Evolutionary conservation across 495 filamentous ascomycete species (phyloP), one percentile per base, ranked within the genome.

Genomic region (Aspergillus sparsus): DNA sequence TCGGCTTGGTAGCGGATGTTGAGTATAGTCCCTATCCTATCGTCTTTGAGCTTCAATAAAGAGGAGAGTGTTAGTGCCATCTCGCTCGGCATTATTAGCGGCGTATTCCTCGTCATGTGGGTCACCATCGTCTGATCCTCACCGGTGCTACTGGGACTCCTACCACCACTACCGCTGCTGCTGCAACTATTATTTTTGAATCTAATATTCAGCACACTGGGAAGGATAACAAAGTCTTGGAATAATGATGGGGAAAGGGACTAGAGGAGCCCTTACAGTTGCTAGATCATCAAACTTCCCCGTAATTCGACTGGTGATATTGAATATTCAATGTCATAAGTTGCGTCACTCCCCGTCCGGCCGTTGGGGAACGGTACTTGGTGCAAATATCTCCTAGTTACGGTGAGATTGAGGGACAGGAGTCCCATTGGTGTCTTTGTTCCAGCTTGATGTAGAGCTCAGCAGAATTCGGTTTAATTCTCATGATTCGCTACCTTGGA

Each of bases 371-470:
- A 49, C 52, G 55, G 42, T 55, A 51, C 51, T 63, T 55, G 49
- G 61, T 42, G 7, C 61, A 49, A 35, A 60, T 63, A 21, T 60
- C 50, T 35, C 55, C 36, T 63, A 39, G n/a, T 49, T 52, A 44
- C 61, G 61, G 51, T 60, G 62, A 47, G 10, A 64, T 32, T 64
- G 53, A 10, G 57, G 39, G 8, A 51, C 44, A 2, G 57, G 51
- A 10, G 37, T 32, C 21, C 52, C 62, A 16, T 60, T 50, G 15
- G 52, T 16, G 27, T 60, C 61, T 13, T 44, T 59, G 10, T 3
- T 35, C 61, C n/a, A 60, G 44, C 32, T 63, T 63, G 50, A 59
- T 59, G 41, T 54, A 63, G 27, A 63, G 56, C 31, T 59, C 61
- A 1, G 33, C 12, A 10, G 42, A 34, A 50, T 63, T 58, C 6